Evolutionary conservation across 352 stramenopile species (phyloP).

Genomic region (Phytophthora ramorum): DNA sequence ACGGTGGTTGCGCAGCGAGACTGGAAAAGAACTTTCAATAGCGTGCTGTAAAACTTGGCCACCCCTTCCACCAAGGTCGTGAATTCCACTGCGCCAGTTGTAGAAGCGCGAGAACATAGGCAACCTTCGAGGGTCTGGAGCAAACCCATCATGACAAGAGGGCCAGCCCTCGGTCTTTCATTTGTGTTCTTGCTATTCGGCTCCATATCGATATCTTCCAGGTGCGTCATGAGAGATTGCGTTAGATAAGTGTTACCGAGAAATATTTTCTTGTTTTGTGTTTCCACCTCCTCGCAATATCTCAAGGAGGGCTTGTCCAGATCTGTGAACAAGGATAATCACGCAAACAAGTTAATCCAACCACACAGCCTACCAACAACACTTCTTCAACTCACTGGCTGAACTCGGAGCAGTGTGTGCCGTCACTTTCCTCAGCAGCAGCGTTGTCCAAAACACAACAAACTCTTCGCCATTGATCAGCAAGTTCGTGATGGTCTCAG

Average conservation of each 20-base stretch:
- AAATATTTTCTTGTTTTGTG: conserved; percentile 79
- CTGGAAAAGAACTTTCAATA: conserved; percentile 91
- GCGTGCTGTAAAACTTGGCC: conserved; percentile 79
- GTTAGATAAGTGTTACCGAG: conserved; percentile 76
- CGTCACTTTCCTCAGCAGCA: conserved; percentile 73
- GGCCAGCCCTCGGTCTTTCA: conserved; percentile 35
- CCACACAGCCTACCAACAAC: background rate
- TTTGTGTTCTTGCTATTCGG: conserved; percentile 23
- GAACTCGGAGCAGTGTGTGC: conserved; percentile 48
- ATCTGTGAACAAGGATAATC: conserved; percentile 34
- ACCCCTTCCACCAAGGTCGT: conserved; percentile 65
- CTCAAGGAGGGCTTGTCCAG: conserved; percentile 57
- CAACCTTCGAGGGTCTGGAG: conserved; percentile 92
- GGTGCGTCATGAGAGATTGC: conserved; percentile 63
- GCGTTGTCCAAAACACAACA: conserved; percentile 87
- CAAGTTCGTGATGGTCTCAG: conserved; percentile 81
- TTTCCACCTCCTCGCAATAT: conserved; percentile 75
- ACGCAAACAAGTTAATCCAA: conserved; percentile 11
- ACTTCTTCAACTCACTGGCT: conserved; percentile 47
- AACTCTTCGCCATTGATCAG: conserved; percentile 86
- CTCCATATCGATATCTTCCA: conserved; percentile 69
- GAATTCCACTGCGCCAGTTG: conserved; percentile 80
- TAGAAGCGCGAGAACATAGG: conserved; percentile 89
- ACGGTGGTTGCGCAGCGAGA: conserved; percentile 89
- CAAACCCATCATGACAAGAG: conserved; percentile 92